Evolutionary conservation across 805 yeast genomes (phyloP).

Genomic region (Yarrowia hollandica): DNA sequence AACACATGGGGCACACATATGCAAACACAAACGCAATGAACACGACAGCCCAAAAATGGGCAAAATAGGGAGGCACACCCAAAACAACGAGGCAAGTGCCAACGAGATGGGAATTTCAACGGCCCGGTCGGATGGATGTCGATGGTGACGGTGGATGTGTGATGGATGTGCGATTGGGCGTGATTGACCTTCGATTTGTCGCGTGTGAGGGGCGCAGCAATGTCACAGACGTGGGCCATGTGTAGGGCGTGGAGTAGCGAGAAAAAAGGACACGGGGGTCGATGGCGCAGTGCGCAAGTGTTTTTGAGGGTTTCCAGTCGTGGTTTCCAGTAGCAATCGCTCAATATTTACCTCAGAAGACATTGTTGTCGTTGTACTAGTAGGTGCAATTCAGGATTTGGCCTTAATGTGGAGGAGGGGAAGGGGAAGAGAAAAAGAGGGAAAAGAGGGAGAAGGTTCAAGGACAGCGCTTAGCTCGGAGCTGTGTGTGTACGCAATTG

Average conservation of each 20-base stretch:
- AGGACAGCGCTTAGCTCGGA: slow-evolving; percentile 25
- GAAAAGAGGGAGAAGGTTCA: slow-evolving; percentile 29
- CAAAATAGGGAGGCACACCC: slow-evolving; percentile 10
- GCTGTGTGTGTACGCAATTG: slow-evolving; percentile 26
- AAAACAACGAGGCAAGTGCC: background rate
- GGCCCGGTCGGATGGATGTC: background rate
- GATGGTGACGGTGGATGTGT: background rate
- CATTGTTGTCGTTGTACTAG: slow-evolving; percentile 29
- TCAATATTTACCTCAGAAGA: slow-evolving; percentile 29
- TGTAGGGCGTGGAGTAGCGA: slow-evolving; percentile 4
- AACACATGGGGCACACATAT: slow-evolving; percentile 27
- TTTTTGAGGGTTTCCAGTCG: background rate
- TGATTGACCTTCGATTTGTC: slow-evolving; percentile 13
- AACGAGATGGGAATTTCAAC: background rate
- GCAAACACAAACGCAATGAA: slow-evolving; percentile 27
- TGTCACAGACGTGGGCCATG: slow-evolving; percentile 14
- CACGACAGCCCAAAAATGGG: slow-evolving; percentile 24
- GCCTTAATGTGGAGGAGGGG: slow-evolving; percentile 30
- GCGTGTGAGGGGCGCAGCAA: slow-evolving; percentile 29
- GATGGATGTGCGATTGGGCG: slow-evolving; percentile 22
- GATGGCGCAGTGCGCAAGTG: background rate
- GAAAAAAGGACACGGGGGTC: slow-evolving; percentile 1
- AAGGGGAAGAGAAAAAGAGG: slow-evolving; percentile 29
- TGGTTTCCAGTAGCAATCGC: slow-evolving; percentile 13
- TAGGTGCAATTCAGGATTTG: slow-evolving; percentile 27